Conservation (phyloP, 179 eudicot species). For the Spergularia azorica region DNA sequence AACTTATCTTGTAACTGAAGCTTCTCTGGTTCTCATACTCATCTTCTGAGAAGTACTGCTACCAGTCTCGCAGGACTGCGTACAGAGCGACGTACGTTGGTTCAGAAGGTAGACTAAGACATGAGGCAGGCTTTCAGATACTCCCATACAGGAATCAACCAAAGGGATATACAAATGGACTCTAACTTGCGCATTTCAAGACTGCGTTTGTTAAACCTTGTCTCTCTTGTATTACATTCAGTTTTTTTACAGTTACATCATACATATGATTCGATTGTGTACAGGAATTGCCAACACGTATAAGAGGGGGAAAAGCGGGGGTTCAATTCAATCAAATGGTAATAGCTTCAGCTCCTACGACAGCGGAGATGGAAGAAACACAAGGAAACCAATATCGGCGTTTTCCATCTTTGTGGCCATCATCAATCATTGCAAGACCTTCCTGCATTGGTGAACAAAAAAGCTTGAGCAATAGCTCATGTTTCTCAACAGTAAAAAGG, state of each 20-base stretch:
- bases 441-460: constrained; percentile 52
- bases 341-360: constrained; percentile 39
- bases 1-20: too few relatives aligned
- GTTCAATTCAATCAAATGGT: constrained; percentile 20
- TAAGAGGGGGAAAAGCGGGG: neutral
- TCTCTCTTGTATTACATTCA: neutral
- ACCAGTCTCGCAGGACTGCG: too few relatives aligned
- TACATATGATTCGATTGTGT: neutral
- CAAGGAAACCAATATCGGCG: constrained; percentile 96
- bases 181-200: neutral
- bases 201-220: neutral
- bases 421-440: constrained; percentile 98
- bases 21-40: too few relatives aligned
- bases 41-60: too few relatives aligned
- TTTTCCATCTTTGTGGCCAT: constrained; percentile 88
- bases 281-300: neutral
- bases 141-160: too few relatives aligned
- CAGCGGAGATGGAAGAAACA: constrained; percentile 73
- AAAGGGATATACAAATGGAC: too few relatives aligned
- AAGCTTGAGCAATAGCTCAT: constrained; percentile 8
- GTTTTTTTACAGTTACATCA: too few relatives aligned
- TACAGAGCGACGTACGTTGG: too few relatives aligned
- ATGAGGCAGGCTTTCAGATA: too few relatives aligned
- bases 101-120: too few relatives aligned
- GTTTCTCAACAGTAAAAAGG: neutral